These are phyloP conservation scores for Suillus luteus DNA, from an alignment of 768 basidiomycete species.

Conservation along the genomic window DNA sequence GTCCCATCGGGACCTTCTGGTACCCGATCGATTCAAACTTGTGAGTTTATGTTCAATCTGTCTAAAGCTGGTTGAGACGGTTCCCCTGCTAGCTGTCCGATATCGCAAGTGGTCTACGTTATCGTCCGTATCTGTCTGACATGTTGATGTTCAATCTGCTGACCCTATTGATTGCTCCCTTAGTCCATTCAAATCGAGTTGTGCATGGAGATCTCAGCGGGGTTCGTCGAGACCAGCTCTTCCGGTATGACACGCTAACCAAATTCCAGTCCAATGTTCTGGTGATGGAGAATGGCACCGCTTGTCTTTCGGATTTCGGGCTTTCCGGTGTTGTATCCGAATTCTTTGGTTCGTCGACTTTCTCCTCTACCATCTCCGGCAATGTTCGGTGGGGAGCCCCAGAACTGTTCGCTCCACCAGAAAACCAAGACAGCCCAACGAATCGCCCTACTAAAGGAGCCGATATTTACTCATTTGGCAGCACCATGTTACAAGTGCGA, in stretches of 20 bases:
- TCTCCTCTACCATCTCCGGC: conserved; percentile 35
- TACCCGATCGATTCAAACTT: conserved; percentile 19
- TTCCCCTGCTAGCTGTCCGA: neutral
- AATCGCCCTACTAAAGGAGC: conserved; percentile 10
- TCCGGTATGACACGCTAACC: conserved; percentile 3
- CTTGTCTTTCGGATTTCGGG: conserved; percentile 48
- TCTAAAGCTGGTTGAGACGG: neutral
- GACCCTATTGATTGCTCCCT: neutral
- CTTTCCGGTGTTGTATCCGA: conserved; percentile 35
- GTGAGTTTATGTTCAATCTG: conserved; percentile 14
- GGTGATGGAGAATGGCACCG: conserved; percentile 40
- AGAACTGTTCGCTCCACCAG: conserved; percentile 27
- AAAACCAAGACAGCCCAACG: conserved; percentile 21
- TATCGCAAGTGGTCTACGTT: conserved; percentile 3
- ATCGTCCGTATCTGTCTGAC: neutral
- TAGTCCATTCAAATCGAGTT: conserved; percentile 8
- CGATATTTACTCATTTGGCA: conserved; percentile 20
- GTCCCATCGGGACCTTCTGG: conserved; percentile 7
- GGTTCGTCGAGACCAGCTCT: conserved; percentile 4
- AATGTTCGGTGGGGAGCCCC: conserved; percentile 48
- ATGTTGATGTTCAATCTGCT: neutral
- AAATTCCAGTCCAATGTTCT: conserved; percentile 44
- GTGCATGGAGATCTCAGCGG: conserved; percentile 15
- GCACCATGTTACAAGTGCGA: conserved; percentile 27
- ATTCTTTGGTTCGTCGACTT: conserved; percentile 32